Conservation (phyloP, 208 protist genomes). For the Wallacemonas sp. region DNA sequence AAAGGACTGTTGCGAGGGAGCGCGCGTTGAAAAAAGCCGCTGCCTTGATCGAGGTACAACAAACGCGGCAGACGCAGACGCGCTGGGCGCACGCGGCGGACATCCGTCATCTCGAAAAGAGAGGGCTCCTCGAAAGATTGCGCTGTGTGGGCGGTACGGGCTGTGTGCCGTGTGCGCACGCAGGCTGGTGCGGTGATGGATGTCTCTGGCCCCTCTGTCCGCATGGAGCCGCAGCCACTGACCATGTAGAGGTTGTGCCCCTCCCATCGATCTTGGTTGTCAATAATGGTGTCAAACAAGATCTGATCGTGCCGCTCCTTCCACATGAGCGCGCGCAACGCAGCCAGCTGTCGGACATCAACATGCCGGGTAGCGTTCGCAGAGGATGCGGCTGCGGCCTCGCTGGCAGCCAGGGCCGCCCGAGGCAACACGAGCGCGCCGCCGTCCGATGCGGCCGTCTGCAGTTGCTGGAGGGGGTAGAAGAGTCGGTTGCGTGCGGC, state of each 20-base stretch:
- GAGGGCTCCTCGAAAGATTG: too few species aligned
- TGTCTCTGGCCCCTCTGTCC: background rate
- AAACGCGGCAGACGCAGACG: slow-evolving; percentile 14
- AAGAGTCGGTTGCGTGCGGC: slow-evolving; percentile 3
- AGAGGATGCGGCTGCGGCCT: too few species aligned
- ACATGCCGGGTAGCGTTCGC: too few species aligned
- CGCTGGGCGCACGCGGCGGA: background rate
- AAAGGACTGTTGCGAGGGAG: slow-evolving; percentile 22
- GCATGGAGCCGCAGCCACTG: slow-evolving; percentile 18
- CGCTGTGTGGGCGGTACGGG: too few species aligned
- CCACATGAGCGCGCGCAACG: slow-evolving; percentile 1
- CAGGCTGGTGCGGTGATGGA: background rate
- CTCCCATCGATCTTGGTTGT: slow-evolving; percentile 42
- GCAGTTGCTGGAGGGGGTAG: background rate
- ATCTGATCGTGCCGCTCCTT: slow-evolving; percentile 33
- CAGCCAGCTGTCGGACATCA: background rate
- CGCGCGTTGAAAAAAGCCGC: slow-evolving; percentile 20
- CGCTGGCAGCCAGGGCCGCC: background rate
- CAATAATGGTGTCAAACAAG: slow-evolving; percentile 50
- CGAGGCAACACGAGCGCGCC: background rate
- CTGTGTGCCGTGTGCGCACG: background rate
- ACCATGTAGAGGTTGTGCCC: slow-evolving; percentile 39
- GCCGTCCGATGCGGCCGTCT: background rate
- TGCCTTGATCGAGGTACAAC: slow-evolving; percentile 42
- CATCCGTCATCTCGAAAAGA: slow-evolving; percentile 9